A percentile compares a stretch with the other conserved stretches of the same genome.
phyloP scores from a whole-genome alignment of 2,329 filamentous ascomycete species.

The Paecilomyces fulvus region DNA sequence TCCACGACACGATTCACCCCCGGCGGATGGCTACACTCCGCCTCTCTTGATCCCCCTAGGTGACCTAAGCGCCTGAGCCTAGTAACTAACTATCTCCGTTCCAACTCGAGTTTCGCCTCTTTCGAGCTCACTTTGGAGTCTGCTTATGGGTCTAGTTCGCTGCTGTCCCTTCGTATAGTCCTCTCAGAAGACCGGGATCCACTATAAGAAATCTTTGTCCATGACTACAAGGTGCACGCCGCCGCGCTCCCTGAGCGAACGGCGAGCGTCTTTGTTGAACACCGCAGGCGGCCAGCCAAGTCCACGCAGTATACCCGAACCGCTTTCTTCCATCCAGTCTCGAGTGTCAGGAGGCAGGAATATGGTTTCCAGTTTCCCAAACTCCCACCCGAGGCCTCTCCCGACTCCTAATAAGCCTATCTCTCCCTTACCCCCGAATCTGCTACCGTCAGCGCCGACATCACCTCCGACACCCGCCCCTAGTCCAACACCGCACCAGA shows the following conservation, averaged over 20 bases:
- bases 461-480: slow-evolving; percentile 61
- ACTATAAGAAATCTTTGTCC: neutral
- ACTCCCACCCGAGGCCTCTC: slow-evolving; percentile 29
- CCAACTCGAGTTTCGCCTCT: neutral
- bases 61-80: neutral
- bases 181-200: neutral
- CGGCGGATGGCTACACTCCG: neutral
- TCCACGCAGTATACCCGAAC: slow-evolving; percentile 20
- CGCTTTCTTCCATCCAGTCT: slow-evolving; percentile 19
- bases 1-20: neutral
- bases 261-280: slow-evolving; percentile 18
- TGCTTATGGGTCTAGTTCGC: neutral
- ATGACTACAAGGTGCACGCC: slow-evolving; percentile 11
- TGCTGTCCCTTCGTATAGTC: neutral
- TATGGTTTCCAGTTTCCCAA: slow-evolving; percentile 16
- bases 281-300: slow-evolving; percentile 22
- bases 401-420: slow-evolving; percentile 44
- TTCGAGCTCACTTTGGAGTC: neutral
- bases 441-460: slow-evolving; percentile 56
- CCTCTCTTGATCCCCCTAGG: neutral
- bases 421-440: slow-evolving; percentile 48
- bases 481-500: slow-evolving; percentile 55
- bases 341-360: slow-evolving; percentile 22
- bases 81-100: too few species aligned
- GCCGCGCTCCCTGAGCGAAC: slow-evolving; percentile 17